Conservation (phyloP, 2,329 filamentous ascomycete genomes). For the Gaeumannomyces sp. region DNA sequence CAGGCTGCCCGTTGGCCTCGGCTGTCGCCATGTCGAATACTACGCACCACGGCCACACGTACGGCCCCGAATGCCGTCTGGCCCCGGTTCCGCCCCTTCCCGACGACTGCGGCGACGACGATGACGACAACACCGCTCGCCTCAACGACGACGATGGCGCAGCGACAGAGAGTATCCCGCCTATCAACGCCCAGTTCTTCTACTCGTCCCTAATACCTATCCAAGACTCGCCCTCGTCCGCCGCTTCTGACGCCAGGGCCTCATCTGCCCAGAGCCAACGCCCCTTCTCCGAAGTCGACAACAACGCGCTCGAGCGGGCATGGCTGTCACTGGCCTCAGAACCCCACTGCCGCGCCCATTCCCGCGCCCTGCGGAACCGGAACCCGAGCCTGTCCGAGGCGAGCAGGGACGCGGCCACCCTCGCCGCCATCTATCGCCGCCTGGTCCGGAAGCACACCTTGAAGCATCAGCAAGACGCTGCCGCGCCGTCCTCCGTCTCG, state of each 20-base stretch:
- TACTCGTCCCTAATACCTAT: slow-evolving; percentile 78
- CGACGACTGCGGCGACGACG: slow-evolving; percentile 27
- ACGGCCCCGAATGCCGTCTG: slow-evolving; percentile 53
- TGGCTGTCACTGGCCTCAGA: slow-evolving; percentile 59
- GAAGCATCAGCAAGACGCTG: slow-evolving; percentile 33
- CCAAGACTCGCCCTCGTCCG: slow-evolving; percentile 70
- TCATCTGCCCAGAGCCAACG: slow-evolving; percentile 51
- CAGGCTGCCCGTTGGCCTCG: no score
- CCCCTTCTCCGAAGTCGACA: slow-evolving; percentile 75
- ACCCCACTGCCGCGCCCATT: slow-evolving; percentile 42
- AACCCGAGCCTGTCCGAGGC: slow-evolving; percentile 27
- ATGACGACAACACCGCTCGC: no score
- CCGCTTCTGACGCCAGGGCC: slow-evolving; percentile 37
- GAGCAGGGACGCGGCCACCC: slow-evolving; percentile 29
- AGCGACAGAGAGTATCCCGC: slow-evolving; percentile 37
- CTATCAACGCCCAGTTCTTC: slow-evolving; percentile 70
- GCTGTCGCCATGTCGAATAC: no score
- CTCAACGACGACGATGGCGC: slow-evolving; percentile 31
- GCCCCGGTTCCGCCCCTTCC: slow-evolving; percentile 36
- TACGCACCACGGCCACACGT: slow-evolving; percentile 40
- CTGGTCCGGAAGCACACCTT: slow-evolving; percentile 40
- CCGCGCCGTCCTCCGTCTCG: slow-evolving; percentile 44
- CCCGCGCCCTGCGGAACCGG: slow-evolving; percentile 27
- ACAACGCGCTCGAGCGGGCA: slow-evolving; percentile 69
- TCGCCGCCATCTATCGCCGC: slow-evolving; percentile 33